Evolutionary conservation across 164 flowering plant genomes (phyloP), one percentile per base, ranked within the genome.

Genomic region (Aristolochia californica): DNA sequence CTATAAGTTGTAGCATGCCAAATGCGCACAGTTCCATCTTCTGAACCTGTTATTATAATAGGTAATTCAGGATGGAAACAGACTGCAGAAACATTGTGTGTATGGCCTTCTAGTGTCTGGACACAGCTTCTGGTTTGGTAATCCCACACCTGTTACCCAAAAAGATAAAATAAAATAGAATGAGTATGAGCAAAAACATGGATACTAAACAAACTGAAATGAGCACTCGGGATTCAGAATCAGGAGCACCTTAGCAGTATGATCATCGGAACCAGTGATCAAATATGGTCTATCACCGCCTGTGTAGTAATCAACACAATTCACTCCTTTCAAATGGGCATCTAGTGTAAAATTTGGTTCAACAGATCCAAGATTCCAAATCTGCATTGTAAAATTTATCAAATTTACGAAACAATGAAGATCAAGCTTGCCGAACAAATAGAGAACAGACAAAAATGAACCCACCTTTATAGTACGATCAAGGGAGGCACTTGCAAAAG

Each of bases 251-350:
- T 91, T 91, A 18, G 94, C 93, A 65, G 98, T 88, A 66, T 86
- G 93, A 71, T 91, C 98, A 82, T 91, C 98, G 59, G 98, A 91
- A 28, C 98, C 98, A 62, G 90, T 86, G 50, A 91, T 83, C n/a
- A 91, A 68, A 77, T 78, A 88, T 21, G 90, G 98, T 64, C 82
- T 84, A 68, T 84, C 95, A 62, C 90, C 96, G 34, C 95, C 95
- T 1, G 89, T 84, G 65, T 84, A 86, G 76, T 86, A 91, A 70
- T 88, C 95, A 34, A 91, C 96, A 73, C 98, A 91, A 48, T 91
- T 91, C 18, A 91, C 95, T 48, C 98, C 98, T 79, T 91, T 88
- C 69, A 71, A 64, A 73, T 91, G 98, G 38, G 95, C 98, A 72
- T 84, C 94, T 68, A 91, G 55, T n/a, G 96, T 84, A 66, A 85